Evolutionary conservation across 495 filamentous ascomycete species (phyloP), one percentile per base, ranked within the genome.

Genomic region (Penicillium goetzii): DNA sequence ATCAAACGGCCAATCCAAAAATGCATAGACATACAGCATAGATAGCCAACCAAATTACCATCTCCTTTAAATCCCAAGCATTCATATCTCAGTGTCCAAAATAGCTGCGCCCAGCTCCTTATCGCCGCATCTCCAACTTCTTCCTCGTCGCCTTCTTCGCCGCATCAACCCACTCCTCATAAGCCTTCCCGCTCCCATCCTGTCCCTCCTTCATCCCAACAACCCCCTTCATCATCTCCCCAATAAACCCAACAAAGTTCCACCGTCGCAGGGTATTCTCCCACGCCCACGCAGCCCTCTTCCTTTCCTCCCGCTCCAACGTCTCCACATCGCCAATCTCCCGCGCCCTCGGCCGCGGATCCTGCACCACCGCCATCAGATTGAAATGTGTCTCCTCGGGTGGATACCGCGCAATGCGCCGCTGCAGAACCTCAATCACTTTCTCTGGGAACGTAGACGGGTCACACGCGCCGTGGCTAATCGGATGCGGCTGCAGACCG

Each of bases 241-340:
- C 92, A 57, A 93, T 89, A 73, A 99, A 97, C 0, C 93, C 96
- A 19, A 99, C 89, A 78, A 99, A 98, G 72, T 99, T 99, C 76
- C 95, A 94, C 69, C 91, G 77, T 61, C 95, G 77, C 72, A 99
- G 80, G 30, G 93, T 91, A 78, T 99, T 98, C 85, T 99, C 95
- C 87, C 93, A 98, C 69, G 85, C 84, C 96, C 95, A 99, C 33
- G 85, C 90, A 56, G 80, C 83, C 58, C 95, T 79, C 86, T 96
- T 97, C 74, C 83, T 78, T 83, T 93, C 88, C 85, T 98, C 93
- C 59, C 88, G 80, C 68, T 86, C 83, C 68, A 98, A 74, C 72
- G 84, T 76, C 76, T 97, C 94, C 56, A 68, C 63, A 76, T 99
- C 95, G 19, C 94, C 95, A 58, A 93, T 83, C 80, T 95, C 92